Conservation (phyloP, 176 grass and related monocot species). For the Eremochloa ophiuroides region DNA sequence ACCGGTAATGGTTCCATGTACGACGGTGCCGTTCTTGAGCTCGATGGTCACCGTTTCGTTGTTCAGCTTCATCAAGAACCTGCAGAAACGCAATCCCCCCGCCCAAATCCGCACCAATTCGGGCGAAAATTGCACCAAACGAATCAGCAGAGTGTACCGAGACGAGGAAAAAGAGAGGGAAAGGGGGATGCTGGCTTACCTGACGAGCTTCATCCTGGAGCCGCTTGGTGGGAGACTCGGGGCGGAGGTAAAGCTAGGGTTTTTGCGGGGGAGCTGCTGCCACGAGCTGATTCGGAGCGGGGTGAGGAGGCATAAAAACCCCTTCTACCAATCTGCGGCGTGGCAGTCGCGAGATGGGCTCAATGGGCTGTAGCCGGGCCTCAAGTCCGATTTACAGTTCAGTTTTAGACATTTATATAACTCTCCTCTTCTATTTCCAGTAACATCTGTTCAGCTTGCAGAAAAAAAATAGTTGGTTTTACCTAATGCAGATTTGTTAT, state of each 20-base stretch:
- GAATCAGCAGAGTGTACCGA: background rate
- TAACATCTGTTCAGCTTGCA: no score
- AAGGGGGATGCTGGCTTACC: constrained; percentile 9
- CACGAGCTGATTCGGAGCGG: constrained; percentile 29
- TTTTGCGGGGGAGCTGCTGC: constrained; percentile 42
- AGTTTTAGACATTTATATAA: no score
- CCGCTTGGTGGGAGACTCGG: background rate
- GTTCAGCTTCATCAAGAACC: constrained; percentile 92
- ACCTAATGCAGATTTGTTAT: no score
- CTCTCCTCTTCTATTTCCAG: no score
- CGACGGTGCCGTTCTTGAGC: constrained; percentile 75
- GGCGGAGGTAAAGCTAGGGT: constrained; percentile 46
- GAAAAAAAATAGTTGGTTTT: no score
- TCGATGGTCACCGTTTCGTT: constrained; percentile 87
- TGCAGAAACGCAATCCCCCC: constrained; percentile 2
- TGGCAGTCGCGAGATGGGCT: background rate
- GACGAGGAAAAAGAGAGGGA: background rate
- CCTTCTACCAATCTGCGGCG: background rate
- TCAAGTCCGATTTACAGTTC: no score
- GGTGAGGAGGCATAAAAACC: constrained; percentile 24
- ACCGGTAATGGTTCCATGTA: constrained; percentile 76
- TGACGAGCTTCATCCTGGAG: constrained; percentile 85
- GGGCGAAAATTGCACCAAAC: background rate
- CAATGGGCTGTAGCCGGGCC: background rate
- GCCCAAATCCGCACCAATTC: constrained; percentile 27